A percentile compares a stretch with the other conserved stretches of the same genome.
These are phyloP conservation scores for Aspergillus spinulosporus DNA, from an alignment of 2,329 filamentous ascomycete genomes.

Conservation along the genomic window DNA sequence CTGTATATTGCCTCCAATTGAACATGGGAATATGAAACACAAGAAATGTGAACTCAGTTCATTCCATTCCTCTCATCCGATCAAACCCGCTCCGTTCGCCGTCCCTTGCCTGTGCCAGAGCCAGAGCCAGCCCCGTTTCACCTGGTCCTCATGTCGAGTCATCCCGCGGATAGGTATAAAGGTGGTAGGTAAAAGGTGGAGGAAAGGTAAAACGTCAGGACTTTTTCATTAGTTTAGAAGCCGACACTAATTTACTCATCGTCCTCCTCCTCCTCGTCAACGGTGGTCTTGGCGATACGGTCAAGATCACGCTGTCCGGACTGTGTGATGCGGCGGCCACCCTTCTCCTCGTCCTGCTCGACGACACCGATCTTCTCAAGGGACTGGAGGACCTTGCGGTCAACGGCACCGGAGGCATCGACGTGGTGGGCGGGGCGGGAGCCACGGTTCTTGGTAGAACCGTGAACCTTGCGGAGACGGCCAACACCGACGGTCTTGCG, in stretches of 20 bases:
- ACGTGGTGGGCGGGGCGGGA: constrained; percentile 90
- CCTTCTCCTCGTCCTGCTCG: constrained; percentile 97
- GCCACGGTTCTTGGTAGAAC: constrained; percentile 95
- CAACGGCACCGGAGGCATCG: constrained; percentile 89
- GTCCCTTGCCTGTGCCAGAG: background rate
- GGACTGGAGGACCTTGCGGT: constrained; percentile 95
- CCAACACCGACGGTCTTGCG: constrained; percentile 99
- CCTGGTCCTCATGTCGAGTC: constrained; percentile 1
- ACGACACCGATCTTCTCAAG: constrained; percentile 99
- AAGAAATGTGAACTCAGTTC: constrained; percentile 27
- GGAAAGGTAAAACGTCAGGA: constrained; percentile 24
- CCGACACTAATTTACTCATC: constrained; percentile 43
- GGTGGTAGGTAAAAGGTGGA: constrained; percentile 7
- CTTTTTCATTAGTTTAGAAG: constrained; percentile 31
- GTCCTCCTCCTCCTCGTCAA: constrained; percentile 49
- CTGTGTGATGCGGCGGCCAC: constrained; percentile 97
- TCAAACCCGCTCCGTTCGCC: constrained; percentile 4
- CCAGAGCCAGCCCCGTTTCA: background rate
- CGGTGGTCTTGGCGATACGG: constrained; percentile 78
- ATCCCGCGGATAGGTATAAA: constrained; percentile 1
- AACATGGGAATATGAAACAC: constrained; percentile 25
- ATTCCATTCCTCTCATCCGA: constrained; percentile 21
- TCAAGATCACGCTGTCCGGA: constrained; percentile 98
- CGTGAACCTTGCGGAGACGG: constrained; percentile 95
- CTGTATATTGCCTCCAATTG: constrained; percentile 11